Evolutionary conservation across 2,329 filamentous ascomycete genomes (phyloP).

Genomic region (Colletotrichum liaoningense): DNA sequence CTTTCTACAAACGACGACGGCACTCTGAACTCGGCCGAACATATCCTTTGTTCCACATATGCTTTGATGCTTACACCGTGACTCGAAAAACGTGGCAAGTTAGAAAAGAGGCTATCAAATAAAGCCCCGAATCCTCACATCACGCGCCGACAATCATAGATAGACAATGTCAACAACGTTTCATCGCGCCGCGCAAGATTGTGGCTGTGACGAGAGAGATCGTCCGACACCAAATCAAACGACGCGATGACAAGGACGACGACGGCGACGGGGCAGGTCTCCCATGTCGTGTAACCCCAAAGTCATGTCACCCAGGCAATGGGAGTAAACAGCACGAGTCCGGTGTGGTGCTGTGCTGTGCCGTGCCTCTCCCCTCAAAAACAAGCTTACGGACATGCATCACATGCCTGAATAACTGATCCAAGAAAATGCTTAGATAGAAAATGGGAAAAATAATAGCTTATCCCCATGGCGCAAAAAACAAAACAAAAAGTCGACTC

Average conservation of each 20-base stretch:
- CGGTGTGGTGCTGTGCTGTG: neutral
- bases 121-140: no score
- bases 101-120: neutral
- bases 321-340: neutral
- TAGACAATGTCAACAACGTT: neutral
- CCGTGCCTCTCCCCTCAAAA: no score
- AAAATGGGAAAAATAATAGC: no score
- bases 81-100: neutral
- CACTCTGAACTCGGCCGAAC: neutral
- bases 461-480: no score
- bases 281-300: no score
- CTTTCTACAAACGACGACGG: neutral
- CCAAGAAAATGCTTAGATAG: neutral
- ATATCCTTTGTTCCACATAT: neutral
- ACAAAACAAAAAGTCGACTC: no score
- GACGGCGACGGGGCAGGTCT: no score
- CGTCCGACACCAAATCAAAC: neutral
- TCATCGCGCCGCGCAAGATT: neutral
- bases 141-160: no score
- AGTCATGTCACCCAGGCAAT: neutral
- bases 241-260: no score
- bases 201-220: neutral
- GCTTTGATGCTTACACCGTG: neutral
- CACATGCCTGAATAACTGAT: neutral
- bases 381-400: neutral